Percentiles rank a stretch among this genome's conserved stretches.
Conservation (phyloP, 768 basidiomycete species). For the Kwoniella shandongensis region DNA sequence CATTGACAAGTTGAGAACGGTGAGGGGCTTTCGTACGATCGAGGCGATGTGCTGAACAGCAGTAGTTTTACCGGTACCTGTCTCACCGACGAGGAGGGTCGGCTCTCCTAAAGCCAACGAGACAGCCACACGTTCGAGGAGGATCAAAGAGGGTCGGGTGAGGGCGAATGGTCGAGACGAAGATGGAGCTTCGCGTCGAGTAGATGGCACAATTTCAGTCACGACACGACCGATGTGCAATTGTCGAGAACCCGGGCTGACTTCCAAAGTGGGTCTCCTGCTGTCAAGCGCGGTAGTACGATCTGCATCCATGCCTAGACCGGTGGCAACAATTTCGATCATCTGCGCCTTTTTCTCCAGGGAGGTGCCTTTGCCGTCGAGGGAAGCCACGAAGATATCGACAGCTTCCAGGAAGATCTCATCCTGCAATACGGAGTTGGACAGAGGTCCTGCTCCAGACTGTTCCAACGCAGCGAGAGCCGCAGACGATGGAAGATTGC, state of each 20-base stretch:
- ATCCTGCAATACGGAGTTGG: constrained; percentile 75
- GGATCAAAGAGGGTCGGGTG: constrained; percentile 75
- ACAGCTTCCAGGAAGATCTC: constrained; percentile 83
- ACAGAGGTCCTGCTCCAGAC: constrained; percentile 56
- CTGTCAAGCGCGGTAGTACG: constrained; percentile 70
- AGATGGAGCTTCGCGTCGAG: constrained; percentile 7
- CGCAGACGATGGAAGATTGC: constrained; percentile 60
- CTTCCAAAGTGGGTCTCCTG: constrained; percentile 68
- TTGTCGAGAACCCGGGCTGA: constrained; percentile 59
- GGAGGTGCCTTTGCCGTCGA: constrained; percentile 34
- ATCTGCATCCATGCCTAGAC: constrained; percentile 69
- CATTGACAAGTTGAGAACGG: constrained; percentile 89
- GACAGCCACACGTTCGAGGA: constrained; percentile 77
- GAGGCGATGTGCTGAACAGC: constrained; percentile 81
- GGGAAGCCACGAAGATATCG: constrained; percentile 84
- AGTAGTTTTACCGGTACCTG: constrained; percentile 98
- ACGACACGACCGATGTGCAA: constrained; percentile 65
- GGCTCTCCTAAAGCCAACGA: constrained; percentile 75
- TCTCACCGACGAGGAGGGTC: constrained; percentile 89
- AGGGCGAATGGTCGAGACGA: constrained; percentile 69
- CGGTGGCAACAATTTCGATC: constrained; percentile 61
- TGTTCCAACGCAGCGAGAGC: constrained; percentile 49
- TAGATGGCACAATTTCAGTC: constrained; percentile 40
- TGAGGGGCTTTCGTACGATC: constrained; percentile 70
- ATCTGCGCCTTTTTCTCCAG: constrained; percentile 51